Base-by-base conservation (phyloP, 768 basidiomycete species). In the Suillus placidus region DNA sequence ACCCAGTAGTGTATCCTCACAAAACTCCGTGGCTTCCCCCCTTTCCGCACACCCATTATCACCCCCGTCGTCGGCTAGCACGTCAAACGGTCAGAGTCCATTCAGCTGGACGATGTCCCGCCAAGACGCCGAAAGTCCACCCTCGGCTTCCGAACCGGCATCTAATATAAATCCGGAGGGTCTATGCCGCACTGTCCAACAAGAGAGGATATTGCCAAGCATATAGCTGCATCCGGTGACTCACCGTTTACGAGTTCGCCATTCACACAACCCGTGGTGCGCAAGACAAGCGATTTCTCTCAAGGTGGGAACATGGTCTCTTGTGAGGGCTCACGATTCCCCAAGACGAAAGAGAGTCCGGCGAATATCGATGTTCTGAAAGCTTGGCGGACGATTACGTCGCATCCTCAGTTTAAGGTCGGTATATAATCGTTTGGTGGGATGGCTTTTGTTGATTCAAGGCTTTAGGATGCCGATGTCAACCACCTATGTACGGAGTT, bases 401-500 rank as follows among this genome's bases (percentile, higher is more conserved):
- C 85, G 38, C 85, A 89, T 72, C 92, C 91, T 3, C 81, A 86
- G 71, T 94, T 90, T 76, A 91, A 90, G 84, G 91, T 92, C 32
- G 45, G 86, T 79, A 4, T 32, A 23, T 47, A 2, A 47, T 38
- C 63, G 66, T n/a, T n/a, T 64, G 51, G 12, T 14, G 51, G 9
- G 60, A 45, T 38, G 14, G 1, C 54, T 51, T 30, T 18, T 35
- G 61, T 70, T 8, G 49, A 61, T 57, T 43, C 65, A 37, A 64
- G 61, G 23, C 32, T 35, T 47, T 71, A 93, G 88, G 90, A 92
- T 71, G 81, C 86, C 45, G 93, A 94, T 71, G 87, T 94, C 64
- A 92, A 90, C 70, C 84, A 90, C 57, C 80, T 95, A 30, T 95
- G 93, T 73, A 71, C 86, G 8, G 90, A 94, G 76, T 93, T 95